phyloP scores from a whole-genome alignment of 257 asterid genomes.

The Solanum phureja region DNA sequence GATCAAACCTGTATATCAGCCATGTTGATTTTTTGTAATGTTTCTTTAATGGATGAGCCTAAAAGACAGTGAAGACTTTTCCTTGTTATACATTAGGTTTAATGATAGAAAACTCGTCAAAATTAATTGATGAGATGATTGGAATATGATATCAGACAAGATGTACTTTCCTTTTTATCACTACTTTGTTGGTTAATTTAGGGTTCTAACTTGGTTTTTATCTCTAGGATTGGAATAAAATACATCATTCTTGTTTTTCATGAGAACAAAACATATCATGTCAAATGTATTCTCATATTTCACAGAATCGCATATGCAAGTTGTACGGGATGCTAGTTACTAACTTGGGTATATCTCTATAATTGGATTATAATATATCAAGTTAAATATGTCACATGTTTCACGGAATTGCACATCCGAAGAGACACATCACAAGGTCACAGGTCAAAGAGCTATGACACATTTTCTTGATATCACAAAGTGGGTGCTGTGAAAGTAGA shows the following conservation, averaged over 20 bases:
- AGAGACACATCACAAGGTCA: background rate
- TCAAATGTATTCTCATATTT: background rate
- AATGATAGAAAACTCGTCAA: background rate
- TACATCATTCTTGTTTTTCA: background rate
- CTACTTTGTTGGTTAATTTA: background rate
- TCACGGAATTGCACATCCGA: background rate
- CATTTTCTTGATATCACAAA: background rate
- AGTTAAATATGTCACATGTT: background rate
- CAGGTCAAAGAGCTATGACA: background rate
- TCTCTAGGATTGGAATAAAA: background rate
- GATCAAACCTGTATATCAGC: background rate
- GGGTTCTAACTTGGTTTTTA: background rate
- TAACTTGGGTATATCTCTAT: background rate
- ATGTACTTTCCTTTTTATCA: background rate
- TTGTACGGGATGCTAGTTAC: background rate
- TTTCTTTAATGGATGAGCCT: background rate
- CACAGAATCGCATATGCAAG: background rate
- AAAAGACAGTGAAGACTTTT: background rate
- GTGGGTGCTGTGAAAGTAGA: background rate
- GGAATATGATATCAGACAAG: background rate
- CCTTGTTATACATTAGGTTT: background rate
- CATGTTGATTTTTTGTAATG: background rate
- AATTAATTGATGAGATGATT: background rate
- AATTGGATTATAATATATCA: background rate
- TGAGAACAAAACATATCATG: background rate